Base-by-base conservation (phyloP, 1,284 basidiomycete species). In the Trametes sp. region DNA sequence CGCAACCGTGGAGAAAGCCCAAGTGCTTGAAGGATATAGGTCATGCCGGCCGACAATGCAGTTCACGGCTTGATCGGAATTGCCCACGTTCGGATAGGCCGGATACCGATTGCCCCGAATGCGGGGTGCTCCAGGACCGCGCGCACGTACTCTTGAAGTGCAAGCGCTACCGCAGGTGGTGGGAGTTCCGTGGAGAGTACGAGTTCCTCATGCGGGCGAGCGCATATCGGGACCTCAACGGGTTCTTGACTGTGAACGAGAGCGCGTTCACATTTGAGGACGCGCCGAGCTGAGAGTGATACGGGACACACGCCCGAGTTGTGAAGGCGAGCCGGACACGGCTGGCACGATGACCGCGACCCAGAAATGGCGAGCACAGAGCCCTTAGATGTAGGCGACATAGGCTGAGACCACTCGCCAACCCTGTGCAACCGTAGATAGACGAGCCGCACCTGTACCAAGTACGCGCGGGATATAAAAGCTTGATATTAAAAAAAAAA, bases 241-340 rank as follows among this genome's bases (percentile, higher is more conserved):
- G 49, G 9, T 50, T 50, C n/a, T 5, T 50, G 2, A 33, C 49
- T 7, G 19, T 14, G 49, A 33, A 50, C 31, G 49, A 50, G 31
- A 50, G 49, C 49, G 49, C 49, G 49, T 50, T 50, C 49, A 21
- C 29, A 2, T 50, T 50, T 21, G 49, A 31, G n/a, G 49, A 50
- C n/a, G 49, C 49, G 49, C 49, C 28, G 14, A 33, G 13, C 19
- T 49, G 10, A 49, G 7, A n/a, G n/a, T n/a, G n/a, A n/a, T n/a
- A n/a, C n/a, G n/a, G n/a, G n/a, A n/a, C n/a, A n/a, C n/a, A n/a
- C n/a, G n/a, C n/a, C n/a, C n/a, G n/a, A n/a, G n/a, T n/a, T 19
- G 6, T 1, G 28, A 19, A 7, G 6, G 10, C 7, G 7, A 28
- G 2, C 14, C 46, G 46, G 46, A 21, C 19, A 21, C 26, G 28